Evolutionary conservation across 805 yeast genomes (phyloP).

Genomic region (Cyberlindnera suaveolens): DNA sequence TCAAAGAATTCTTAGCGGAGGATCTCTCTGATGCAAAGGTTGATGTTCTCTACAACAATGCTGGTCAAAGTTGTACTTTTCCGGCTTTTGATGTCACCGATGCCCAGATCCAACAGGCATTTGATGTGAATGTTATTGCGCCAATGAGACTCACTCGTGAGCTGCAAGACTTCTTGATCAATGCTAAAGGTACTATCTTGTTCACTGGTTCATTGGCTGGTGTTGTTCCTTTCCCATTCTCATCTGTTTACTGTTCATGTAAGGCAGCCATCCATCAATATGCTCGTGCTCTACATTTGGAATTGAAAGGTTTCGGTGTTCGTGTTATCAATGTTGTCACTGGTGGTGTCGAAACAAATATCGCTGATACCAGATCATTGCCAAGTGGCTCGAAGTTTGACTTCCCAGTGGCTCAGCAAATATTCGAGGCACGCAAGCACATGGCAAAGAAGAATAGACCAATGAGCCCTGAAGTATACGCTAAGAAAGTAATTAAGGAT

Average conservation of each 20-base stretch:
- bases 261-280: conserved; percentile 77
- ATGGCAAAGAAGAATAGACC: conserved; percentile 60
- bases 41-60: conserved; percentile 66
- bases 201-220: conserved; percentile 76
- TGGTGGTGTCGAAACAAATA: conserved; percentile 69
- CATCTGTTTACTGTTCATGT: conserved; percentile 56
- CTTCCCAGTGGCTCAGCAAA: conserved; percentile 42
- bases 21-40: conserved; percentile 41
- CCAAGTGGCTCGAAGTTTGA: conserved; percentile 51
- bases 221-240: conserved; percentile 61
- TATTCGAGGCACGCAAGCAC: conserved; percentile 43
- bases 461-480: conserved; percentile 53
- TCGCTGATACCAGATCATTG: conserved; percentile 58
- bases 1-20: conserved; percentile 35
- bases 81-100: conserved; percentile 66
- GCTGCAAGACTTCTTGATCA: conserved; percentile 47
- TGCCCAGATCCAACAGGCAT: conserved; percentile 43
- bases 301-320: conserved; percentile 67
- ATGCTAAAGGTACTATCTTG: conserved; percentile 61
- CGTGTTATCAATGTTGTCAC: conserved; percentile 64
- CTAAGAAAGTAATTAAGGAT: conserved; percentile 47
- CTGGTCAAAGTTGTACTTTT: conserved; percentile 68
- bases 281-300: conserved; percentile 56
- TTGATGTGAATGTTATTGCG: conserved; percentile 65
- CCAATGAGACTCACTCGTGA: conserved; percentile 60